Conservation (phyloP, 148 eudicot species). For the Diospyros lotus region DNA sequence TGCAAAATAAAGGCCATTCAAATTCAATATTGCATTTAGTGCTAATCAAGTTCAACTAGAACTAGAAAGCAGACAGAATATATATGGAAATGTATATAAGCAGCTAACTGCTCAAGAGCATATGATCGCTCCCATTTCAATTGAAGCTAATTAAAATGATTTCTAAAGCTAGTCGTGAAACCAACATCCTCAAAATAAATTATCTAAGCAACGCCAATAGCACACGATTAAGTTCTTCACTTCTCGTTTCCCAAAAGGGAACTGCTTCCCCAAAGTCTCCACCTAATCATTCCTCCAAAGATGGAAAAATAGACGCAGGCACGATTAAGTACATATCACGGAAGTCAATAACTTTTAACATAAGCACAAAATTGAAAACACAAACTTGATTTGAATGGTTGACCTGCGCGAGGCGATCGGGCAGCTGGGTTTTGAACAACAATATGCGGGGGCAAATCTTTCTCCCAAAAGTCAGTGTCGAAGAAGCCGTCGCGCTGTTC, state of each 20-base stretch:
- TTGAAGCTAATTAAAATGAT: neutral
- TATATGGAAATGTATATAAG: neutral
- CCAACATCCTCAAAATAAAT: neutral
- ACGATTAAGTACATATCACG: no score
- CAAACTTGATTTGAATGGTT: neutral
- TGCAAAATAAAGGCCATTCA: neutral
- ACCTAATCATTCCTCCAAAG: neutral
- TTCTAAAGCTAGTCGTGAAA: neutral
- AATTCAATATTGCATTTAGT: neutral
- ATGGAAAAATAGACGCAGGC: neutral
- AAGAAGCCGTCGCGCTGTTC: slow-evolving; percentile 72
- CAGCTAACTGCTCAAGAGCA: neutral
- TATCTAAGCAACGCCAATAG: neutral
- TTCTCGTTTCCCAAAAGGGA: neutral
- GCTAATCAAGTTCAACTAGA: neutral
- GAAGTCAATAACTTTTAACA: no score
- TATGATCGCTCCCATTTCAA: neutral
- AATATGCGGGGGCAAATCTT: slow-evolving; percentile 58
- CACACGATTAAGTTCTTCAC: neutral
- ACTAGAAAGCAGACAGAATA: neutral
- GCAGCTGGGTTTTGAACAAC: slow-evolving; percentile 81
- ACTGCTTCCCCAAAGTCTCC: neutral
- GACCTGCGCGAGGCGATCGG: slow-evolving; percentile 61
- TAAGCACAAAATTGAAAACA: neutral
- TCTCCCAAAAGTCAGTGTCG: slow-evolving; percentile 43